A percentile compares a stretch with the other conserved stretches of the same genome.
These are phyloP conservation scores for Dactylorhiza incarnata DNA, from an alignment of 106 monocot species.

Conservation along the genomic window DNA sequence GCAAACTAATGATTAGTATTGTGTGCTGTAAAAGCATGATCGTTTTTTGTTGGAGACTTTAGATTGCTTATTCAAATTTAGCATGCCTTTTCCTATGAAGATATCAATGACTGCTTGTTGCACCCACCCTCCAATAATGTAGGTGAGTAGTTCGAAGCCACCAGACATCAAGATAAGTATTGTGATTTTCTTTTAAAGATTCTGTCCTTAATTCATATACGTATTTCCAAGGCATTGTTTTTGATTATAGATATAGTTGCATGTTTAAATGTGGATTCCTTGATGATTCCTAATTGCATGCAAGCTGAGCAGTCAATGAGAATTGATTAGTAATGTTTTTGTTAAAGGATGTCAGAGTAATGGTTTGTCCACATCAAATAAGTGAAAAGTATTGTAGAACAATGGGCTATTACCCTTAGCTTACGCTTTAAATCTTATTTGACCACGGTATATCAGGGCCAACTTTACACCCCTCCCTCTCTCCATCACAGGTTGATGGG, in stretches of 20 bases:
- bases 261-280: not conserved
- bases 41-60: not conserved
- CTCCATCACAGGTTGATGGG: too few species aligned
- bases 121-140: not conserved
- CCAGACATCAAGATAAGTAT: not conserved
- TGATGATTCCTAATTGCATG: not conserved
- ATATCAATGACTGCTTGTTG: not conserved
- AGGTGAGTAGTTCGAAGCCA: not conserved
- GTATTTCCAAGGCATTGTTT: not conserved
- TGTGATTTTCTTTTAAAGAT: not conserved
- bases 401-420: too few species aligned
- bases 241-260: not conserved
- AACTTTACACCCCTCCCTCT: too few species aligned
- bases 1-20: not conserved
- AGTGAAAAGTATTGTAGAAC: too few species aligned
- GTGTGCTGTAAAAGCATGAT: not conserved
- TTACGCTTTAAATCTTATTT: too few species aligned
- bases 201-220: not conserved
- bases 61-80: not conserved
- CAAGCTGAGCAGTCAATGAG: not conserved
- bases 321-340: not conserved
- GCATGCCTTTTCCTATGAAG: not conserved
- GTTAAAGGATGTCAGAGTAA: not conserved
- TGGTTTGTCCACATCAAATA: too few species aligned
- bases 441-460: too few species aligned